A percentile compares a stretch with the other conserved stretches of the same genome.
phyloP scores from a whole-genome alignment of 306 rosid genomes.

The Lathyrus sativus region DNA sequence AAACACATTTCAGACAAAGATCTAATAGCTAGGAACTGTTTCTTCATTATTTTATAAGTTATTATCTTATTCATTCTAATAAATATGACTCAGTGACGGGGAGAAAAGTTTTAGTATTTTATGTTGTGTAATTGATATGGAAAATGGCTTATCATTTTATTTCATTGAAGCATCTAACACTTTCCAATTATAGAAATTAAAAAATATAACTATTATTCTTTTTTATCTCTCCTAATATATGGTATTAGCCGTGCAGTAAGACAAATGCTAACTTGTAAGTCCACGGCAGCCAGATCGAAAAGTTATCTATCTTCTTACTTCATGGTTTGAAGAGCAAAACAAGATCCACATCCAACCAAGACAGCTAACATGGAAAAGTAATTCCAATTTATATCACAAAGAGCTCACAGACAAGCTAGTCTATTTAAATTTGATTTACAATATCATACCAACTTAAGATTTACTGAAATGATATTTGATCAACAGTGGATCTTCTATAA shows the following conservation, averaged over 20 bases:
- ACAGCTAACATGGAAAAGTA: constrained; percentile 19
- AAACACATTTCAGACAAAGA: constrained; percentile 1
- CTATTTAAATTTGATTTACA: not conserved
- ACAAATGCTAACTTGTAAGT: not conserved
- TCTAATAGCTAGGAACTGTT: not conserved
- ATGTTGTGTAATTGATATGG: not conserved
- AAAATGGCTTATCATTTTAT: constrained; percentile 3
- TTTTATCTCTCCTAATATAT: no score
- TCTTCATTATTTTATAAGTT: not conserved
- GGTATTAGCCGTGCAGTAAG: not conserved
- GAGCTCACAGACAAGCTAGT: constrained; percentile 3
- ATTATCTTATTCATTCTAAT: constrained; percentile 17
- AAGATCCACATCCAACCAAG: not conserved
- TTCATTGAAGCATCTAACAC: not conserved
- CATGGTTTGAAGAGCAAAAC: constrained; percentile 7
- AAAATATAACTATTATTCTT: not conserved
- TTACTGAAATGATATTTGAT: constrained; percentile 9
- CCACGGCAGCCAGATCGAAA: not conserved
- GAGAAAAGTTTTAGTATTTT: constrained; percentile 1
- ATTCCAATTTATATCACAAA: constrained; percentile 7
- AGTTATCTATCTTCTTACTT: not conserved
- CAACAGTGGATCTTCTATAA: not conserved
- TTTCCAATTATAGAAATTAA: constrained; percentile 14
- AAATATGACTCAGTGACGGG: constrained; percentile 8
- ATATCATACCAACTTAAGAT: constrained; percentile 30